phyloP scores from a whole-genome alignment of 345 rosid species.

The Brassica incana region DNA sequence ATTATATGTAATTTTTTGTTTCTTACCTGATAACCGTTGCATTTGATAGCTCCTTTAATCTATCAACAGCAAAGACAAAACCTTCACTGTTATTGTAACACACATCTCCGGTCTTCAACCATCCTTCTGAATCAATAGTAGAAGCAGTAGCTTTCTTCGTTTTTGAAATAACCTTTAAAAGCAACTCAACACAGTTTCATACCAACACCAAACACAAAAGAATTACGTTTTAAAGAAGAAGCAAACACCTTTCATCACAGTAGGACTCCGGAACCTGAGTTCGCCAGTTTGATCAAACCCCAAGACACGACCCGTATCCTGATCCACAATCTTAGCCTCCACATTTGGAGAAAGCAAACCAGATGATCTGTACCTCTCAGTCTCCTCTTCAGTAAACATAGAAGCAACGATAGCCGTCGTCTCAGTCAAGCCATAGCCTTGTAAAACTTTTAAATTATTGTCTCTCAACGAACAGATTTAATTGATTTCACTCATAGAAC shows the following conservation, averaged over 20 bases:
- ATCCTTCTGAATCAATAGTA: constrained; percentile 47
- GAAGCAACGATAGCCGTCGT: constrained; percentile 61
- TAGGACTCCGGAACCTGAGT: constrained; percentile 57
- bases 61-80: constrained; percentile 75
- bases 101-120: constrained; percentile 89
- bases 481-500: no score
- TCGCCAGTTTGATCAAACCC: constrained; percentile 64
- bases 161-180: background rate
- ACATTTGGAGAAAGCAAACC: constrained; percentile 62
- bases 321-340: constrained; percentile 72
- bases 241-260: constrained; percentile 39
- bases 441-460: constrained; percentile 51
- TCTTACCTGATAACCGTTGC: constrained; percentile 85
- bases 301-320: constrained; percentile 50
- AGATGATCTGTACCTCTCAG: constrained; percentile 61
- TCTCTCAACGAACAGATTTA: constrained; percentile 42
- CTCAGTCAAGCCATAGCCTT: constrained; percentile 84
- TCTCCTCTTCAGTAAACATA: constrained; percentile 61
- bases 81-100: constrained; percentile 83
- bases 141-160: no score
- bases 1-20: background rate
- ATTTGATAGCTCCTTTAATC: constrained; percentile 90
- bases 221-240: no score
- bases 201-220: no score
- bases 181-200: no score